Evolutionary conservation across 768 basidiomycete species (phyloP).

Genomic region (Tulasnella sp.): DNA sequence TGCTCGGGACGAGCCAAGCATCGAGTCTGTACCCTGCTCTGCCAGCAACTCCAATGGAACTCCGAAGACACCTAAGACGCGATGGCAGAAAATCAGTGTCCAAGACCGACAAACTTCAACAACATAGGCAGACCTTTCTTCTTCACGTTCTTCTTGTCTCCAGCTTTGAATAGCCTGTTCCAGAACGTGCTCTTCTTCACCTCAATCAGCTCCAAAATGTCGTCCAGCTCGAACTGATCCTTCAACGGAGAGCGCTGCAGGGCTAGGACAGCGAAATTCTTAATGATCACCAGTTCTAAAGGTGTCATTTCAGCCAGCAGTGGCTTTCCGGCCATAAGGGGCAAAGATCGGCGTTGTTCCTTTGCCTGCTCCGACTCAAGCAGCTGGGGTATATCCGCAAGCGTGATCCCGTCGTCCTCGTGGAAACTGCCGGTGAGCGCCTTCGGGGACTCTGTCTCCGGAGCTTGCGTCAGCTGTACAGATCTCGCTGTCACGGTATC

Average conservation of each 20-base stretch:
- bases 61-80: slow-evolving; percentile 68
- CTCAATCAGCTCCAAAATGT: slow-evolving; percentile 87
- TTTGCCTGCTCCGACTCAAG: slow-evolving; percentile 87
- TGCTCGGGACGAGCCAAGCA: slow-evolving; percentile 76
- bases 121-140: slow-evolving; percentile 43
- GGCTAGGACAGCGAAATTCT: slow-evolving; percentile 77
- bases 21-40: slow-evolving; percentile 93
- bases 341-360: slow-evolving; percentile 75
- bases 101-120: too few relatives aligned
- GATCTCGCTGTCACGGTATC: slow-evolving; percentile 32
- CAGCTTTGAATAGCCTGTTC: slow-evolving; percentile 84
- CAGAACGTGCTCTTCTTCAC: slow-evolving; percentile 89
- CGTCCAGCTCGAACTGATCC: slow-evolving; percentile 82
- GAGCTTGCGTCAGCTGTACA: not conserved
- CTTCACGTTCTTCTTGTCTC: slow-evolving; percentile 70
- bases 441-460: not conserved
- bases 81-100: not conserved
- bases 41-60: slow-evolving; percentile 88
- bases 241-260: slow-evolving; percentile 66
- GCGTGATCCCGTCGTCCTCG: slow-evolving; percentile 75
- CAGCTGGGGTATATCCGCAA: slow-evolving; percentile 88
- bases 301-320: slow-evolving; percentile 75
- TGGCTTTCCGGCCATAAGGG: slow-evolving; percentile 64
- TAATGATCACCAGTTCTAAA: slow-evolving; percentile 81
- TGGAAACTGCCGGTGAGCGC: not conserved